Evolutionary conservation across 345 rosid genomes (phyloP), one percentile per base, ranked within the genome.

Genomic region (Sisymbrium altissimum): DNA sequence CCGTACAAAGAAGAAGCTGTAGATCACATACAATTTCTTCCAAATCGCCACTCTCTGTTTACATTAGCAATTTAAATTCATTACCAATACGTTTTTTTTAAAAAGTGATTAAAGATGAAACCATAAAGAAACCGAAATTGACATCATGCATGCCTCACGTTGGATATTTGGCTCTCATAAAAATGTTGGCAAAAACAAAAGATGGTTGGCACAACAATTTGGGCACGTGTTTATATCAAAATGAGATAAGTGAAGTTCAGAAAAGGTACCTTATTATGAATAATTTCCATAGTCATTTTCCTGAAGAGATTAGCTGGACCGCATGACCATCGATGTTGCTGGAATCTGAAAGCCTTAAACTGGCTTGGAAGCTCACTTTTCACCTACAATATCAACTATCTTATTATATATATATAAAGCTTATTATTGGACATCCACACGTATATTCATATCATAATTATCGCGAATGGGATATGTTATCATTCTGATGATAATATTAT

Each of bases 221-320:
- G 38, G 38, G 38, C 60, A 54, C 21, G 61, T 55, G 38, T 5
- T 41, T 55, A 30, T 9, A 38, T 30, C 21, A 55, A 25, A 55
- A 30, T 64, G 50, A 18, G 6, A 18, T 13, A 27, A 39, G n/a
- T 33, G 33, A 23, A 53, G 35, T 25, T 25, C 4, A 53, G 35
- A 40, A 45, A n/a, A 32, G 3, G 5, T 19, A 85, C 91, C 87
- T 85, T 83, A 70, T 80, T 85, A 60, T 17, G 77, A 21, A 77
- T 15, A 38, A 87, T 82, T 30, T 87, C 91, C 19, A 75, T 43
- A 9, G 77, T 43, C 87, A 85, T 87, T 71, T 87, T 87, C 50
- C 84, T 80, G 78, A 87, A 87, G 57, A 87, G 87, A 77, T 85
- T 87, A 50, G 91, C 91, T 59, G 89, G 91, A 50, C 91, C 89